Evolutionary conservation across 768 basidiomycete genomes (phyloP).

Genomic region (Clathrus columnatus): DNA sequence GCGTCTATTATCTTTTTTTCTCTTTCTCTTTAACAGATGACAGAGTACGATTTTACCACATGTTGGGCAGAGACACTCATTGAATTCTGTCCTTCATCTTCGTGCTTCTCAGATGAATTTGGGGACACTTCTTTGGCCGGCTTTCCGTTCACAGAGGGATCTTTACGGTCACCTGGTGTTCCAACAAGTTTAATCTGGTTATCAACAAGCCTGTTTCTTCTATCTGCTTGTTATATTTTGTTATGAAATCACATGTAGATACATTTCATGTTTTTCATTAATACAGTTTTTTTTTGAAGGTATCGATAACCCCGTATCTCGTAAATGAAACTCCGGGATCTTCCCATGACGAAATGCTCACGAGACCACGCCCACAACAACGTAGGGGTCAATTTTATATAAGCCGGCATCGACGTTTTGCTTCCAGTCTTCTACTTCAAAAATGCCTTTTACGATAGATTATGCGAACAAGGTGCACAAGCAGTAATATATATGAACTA

Average conservation of each 20-base stretch:
- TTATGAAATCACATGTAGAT: too few relatives aligned
- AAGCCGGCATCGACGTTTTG: background rate
- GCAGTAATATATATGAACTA: background rate
- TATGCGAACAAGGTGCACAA: conserved; percentile 1
- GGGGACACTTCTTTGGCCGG: conserved; percentile 9
- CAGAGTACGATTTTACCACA: conserved; percentile 12
- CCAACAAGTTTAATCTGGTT: background rate
- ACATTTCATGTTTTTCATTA: too few relatives aligned
- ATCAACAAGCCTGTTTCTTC: background rate
- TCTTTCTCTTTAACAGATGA: conserved; percentile 7
- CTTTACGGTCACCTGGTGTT: conserved; percentile 9
- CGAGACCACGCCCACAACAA: too few relatives aligned
- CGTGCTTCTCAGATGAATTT: conserved; percentile 9
- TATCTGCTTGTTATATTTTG: background rate
- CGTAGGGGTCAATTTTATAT: too few relatives aligned
- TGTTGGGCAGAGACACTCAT: conserved; percentile 5
- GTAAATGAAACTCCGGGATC: too few relatives aligned
- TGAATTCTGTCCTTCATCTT: conserved; percentile 6
- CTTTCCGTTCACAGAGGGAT: conserved; percentile 13
- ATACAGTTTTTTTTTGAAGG: too few relatives aligned
- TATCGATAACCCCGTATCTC: too few relatives aligned
- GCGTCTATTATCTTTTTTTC: background rate
- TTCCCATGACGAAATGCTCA: too few relatives aligned
- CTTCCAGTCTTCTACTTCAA: background rate
- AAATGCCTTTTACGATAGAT: conserved; percentile 7